Conservation (phyloP, 2,329 filamentous ascomycete genomes). For the Fusarium virguliforme region DNA sequence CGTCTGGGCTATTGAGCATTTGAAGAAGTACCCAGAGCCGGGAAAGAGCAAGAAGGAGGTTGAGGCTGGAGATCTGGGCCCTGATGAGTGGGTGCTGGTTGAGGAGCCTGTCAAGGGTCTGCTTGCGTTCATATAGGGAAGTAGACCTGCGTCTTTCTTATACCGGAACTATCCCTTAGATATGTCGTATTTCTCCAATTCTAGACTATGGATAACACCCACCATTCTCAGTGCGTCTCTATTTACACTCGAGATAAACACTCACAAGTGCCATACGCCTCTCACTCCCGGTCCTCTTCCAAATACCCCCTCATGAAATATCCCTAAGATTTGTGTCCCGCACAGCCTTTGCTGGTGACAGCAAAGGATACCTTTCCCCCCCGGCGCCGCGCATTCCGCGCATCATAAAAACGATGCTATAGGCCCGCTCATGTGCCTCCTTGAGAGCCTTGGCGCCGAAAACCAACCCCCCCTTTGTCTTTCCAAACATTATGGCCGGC, state of each 20-base stretch:
- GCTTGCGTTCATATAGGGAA: conserved; percentile 4
- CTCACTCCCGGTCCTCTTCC: too few species aligned
- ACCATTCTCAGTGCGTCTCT: too few species aligned
- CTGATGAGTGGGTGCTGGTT: conserved; percentile 36
- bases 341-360: too few species aligned
- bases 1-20: conserved; percentile 65
- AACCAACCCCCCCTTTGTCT: not conserved
- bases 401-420: not conserved
- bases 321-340: too few species aligned
- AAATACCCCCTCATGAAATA: too few species aligned
- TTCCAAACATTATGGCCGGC: conserved; percentile 23
- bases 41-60: conserved; percentile 31
- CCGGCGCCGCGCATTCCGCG: not conserved
- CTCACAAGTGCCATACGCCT: too few species aligned
- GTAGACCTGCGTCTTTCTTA: not conserved
- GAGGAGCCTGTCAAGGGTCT: conserved; percentile 13
- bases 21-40: conserved; percentile 64
- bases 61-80: not conserved
- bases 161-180: too few species aligned
- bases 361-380: too few species aligned
- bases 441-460: not conserved
- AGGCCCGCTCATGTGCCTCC: not conserved
- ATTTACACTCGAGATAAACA: too few species aligned
- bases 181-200: too few species aligned
- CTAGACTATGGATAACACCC: too few species aligned